These are phyloP conservation scores for Lachancea lanzarotensis DNA, from an alignment of 805 yeast genomes.

Conservation along the genomic window DNA sequence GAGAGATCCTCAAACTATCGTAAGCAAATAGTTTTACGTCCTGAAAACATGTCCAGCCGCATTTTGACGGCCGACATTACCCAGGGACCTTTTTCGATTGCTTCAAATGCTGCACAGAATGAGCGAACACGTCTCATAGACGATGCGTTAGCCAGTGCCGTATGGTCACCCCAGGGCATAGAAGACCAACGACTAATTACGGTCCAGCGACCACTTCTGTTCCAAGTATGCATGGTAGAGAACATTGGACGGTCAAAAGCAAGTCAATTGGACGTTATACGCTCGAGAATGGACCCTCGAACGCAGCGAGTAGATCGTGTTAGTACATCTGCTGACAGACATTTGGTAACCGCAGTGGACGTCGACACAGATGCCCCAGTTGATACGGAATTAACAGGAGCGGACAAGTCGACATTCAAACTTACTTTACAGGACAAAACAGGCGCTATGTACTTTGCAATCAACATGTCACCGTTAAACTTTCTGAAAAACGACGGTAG, in stretches of 20 bases:
- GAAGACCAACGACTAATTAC: conserved; percentile 15
- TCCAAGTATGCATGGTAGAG: conserved; percentile 51
- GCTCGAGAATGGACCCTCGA: conserved; percentile 47
- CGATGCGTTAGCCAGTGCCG: conserved; percentile 7
- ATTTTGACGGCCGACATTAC: conserved; percentile 24
- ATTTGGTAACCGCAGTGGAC: conserved; percentile 6
- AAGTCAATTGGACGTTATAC: conserved; percentile 50
- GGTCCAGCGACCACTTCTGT: conserved; percentile 33
- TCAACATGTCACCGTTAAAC: conserved; percentile 47
- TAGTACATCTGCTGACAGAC: conserved; percentile 9
- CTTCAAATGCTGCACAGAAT: conserved; percentile 2
- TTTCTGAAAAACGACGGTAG: conserved; percentile 36
- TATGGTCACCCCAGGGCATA: conserved; percentile 8
- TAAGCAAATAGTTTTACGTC: not conserved
- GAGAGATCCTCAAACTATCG: not conserved
- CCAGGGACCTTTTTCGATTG: conserved; percentile 7
- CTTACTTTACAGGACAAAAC: conserved; percentile 49
- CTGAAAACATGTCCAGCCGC: conserved; percentile 9
- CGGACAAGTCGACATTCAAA: conserved; percentile 36
- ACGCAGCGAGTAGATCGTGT: conserved; percentile 56
- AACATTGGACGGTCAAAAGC: conserved; percentile 47
- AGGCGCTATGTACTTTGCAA: conserved; percentile 49
- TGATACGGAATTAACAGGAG: conserved; percentile 3
- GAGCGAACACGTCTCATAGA: conserved; percentile 6
- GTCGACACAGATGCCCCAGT: conserved; percentile 5